phyloP scores from a whole-genome alignment of 1,139 yeast genomes.

The Geotrichum macrosporum region DNA sequence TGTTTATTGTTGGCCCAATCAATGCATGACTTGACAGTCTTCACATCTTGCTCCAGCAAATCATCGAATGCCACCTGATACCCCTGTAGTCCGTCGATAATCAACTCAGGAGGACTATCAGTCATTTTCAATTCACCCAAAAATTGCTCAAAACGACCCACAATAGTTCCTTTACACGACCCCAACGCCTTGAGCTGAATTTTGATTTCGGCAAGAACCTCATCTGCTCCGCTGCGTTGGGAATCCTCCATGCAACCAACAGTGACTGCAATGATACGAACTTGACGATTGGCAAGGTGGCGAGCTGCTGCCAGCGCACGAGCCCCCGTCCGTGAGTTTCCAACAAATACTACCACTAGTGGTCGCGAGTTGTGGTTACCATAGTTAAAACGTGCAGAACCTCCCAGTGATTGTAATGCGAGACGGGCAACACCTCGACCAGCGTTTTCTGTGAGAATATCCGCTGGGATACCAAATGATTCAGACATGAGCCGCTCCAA shows the following conservation, averaged over 20 bases:
- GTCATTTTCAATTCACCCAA: slow-evolving; percentile 42
- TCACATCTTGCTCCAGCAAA: slow-evolving; percentile 47
- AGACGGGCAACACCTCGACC: slow-evolving; percentile 63
- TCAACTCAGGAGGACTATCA: slow-evolving; percentile 72
- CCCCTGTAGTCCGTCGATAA: slow-evolving; percentile 80
- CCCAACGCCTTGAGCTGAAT: slow-evolving; percentile 54
- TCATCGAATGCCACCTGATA: slow-evolving; percentile 64
- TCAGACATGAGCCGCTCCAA: slow-evolving; percentile 56
- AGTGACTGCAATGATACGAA: slow-evolving; percentile 59
- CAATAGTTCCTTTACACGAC: slow-evolving; percentile 50
- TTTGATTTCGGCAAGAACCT: slow-evolving; percentile 33
- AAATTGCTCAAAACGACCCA: slow-evolving; percentile 40
- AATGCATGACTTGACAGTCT: slow-evolving; percentile 47
- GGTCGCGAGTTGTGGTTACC: slow-evolving; percentile 77
- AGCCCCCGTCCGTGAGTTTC: slow-evolving; percentile 69
- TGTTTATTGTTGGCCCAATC: slow-evolving; percentile 64
- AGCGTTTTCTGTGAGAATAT: slow-evolving; percentile 60
- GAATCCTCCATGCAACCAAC: slow-evolving; percentile 35
- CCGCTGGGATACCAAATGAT: slow-evolving; percentile 52
- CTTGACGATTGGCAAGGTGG: slow-evolving; percentile 70
- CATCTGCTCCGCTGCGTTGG: slow-evolving; percentile 30
- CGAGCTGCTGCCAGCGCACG: slow-evolving; percentile 78
- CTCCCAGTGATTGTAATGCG: slow-evolving; percentile 63
- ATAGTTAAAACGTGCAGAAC: slow-evolving; percentile 54
- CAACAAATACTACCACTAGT: slow-evolving; percentile 63